phyloP scores from a whole-genome alignment of 352 stramenopile genomes.

The Phytophthora multivora region DNA sequence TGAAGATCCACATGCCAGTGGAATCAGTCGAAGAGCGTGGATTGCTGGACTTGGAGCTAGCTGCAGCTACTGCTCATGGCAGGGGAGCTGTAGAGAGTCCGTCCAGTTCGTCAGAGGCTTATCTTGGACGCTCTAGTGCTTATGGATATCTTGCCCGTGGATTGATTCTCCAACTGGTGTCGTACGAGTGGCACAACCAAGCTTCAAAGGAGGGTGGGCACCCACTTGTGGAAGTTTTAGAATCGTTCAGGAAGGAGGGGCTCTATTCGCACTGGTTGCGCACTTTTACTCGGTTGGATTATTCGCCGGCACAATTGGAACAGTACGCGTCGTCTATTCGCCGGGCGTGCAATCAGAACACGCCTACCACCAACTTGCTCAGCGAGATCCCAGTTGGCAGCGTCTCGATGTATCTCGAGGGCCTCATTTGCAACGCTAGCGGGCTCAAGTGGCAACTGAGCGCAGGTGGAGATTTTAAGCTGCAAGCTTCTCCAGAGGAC shows the following conservation, averaged over 20 bases:
- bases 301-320: conserved; percentile 38
- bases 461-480: conserved; percentile 27
- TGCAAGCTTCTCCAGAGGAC: conserved; percentile 29
- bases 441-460: conserved; percentile 41
- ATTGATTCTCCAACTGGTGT: conserved; percentile 66
- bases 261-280: conserved; percentile 74
- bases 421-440: conserved; percentile 32
- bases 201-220: conserved; percentile 38
- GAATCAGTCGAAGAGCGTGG: conserved; percentile 42
- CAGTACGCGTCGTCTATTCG: conserved; percentile 25
- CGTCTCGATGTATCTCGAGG: conserved; percentile 35
- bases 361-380: conserved; percentile 12
- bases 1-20: conserved; percentile 66
- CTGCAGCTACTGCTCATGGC: conserved; percentile 31
- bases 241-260: conserved; percentile 64
- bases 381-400: conserved; percentile 17
- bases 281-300: conserved; percentile 68
- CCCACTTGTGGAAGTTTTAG: conserved; percentile 49
- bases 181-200: conserved; percentile 68
- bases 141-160: conserved; percentile 64
- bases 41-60: conserved; percentile 44
- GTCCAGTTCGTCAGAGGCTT: conserved; percentile 31
- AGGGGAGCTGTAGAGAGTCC: conserved; percentile 17
- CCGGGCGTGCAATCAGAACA: conserved; percentile 17
- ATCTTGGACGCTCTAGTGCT: conserved; percentile 56